Base-by-base conservation (phyloP, 2,329 filamentous ascomycete species). In the Dactylellina leptospora region DNA sequence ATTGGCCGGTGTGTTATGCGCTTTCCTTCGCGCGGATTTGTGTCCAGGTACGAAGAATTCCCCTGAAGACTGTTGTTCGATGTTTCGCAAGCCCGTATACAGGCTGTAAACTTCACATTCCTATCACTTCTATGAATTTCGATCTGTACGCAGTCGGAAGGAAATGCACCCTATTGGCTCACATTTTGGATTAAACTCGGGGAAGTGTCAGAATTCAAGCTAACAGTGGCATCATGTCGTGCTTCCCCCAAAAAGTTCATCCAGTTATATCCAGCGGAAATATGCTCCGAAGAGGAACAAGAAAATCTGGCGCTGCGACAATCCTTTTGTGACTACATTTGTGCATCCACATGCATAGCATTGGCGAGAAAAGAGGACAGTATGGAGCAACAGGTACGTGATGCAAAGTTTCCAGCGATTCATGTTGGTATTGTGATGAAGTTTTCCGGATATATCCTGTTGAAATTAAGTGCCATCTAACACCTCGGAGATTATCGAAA, bases 201-300 rank as follows among this genome's bases (percentile, higher is more conserved):
- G 13, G 36, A 51, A 30, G 53, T 76, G 3, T 79, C 81, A 1
- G 85, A 45, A 20, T 53, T 16, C 4, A 22, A 88, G 75, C 77
- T 89, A 3, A 79, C 80, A 2, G 80, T 89, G 8, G 89, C 30
- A 81, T 82, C 16, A 83, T 92, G 66, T 86, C 90, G 28, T 92
- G 90, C 77, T 82, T 90, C 63, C 96, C 92, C 27, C 36, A 25
- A 23, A 72, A 73, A 73, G 69, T 73, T 66, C 50, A 73, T 68
- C 33, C 44, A 62, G 28, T n/a, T 73, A 22, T 68, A 73, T 22
- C 48, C 61, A 10, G 25, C 33, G 45, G 61, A 61, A 58, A 68
- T 2, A 27, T 73, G 23, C 53, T 68, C 62, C 44, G 69, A 73
- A 30, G 68, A 72, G 11, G 68, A 72, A 6, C 5, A 55, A 18